Evolutionary conservation across 805 yeast species (phyloP).

Genomic region (Kodamaea nitidulidarum): DNA sequence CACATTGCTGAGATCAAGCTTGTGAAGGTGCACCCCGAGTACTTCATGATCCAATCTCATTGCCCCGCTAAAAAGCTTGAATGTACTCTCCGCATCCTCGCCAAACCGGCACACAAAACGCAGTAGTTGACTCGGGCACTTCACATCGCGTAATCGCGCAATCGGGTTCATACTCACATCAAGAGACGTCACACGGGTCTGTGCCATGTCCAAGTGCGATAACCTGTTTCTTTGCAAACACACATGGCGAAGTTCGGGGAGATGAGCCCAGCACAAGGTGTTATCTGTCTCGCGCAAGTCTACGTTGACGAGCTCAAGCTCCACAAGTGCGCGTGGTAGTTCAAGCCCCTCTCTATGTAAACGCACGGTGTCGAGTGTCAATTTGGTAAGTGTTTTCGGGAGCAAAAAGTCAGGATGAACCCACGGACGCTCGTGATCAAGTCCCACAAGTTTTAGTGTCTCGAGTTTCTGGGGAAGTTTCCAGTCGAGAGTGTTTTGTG

Average conservation of each 20-base stretch:
- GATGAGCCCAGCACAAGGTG: not conserved
- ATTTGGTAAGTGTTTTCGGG: slow-evolving; percentile 1
- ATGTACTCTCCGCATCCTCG: not conserved
- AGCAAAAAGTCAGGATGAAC: slow-evolving; percentile 1
- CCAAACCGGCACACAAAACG: not conserved
- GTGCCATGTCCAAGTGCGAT: slow-evolving; percentile 1
- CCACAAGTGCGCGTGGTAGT: not conserved
- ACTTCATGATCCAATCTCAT: slow-evolving; percentile 3
- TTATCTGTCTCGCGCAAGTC: not conserved
- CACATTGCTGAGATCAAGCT: slow-evolving; percentile 6
- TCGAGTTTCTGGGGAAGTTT: slow-evolving; percentile 1
- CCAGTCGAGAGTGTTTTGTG: slow-evolving; percentile 4
- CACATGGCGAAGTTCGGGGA: slow-evolving; percentile 2
- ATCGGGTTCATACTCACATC: slow-evolving; percentile 4
- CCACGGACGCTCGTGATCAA: slow-evolving; percentile 4
- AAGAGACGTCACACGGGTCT: slow-evolving; percentile 1
- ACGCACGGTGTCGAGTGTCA: slow-evolving; percentile 2
- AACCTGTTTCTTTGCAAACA: slow-evolving; percentile 2
- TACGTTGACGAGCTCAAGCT: not conserved
- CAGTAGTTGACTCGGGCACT: slow-evolving; percentile 1
- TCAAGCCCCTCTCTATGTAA: not conserved
- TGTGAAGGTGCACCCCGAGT: slow-evolving; percentile 4
- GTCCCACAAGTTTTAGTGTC: not conserved
- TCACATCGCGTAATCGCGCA: slow-evolving; percentile 3
- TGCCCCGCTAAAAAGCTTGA: slow-evolving; percentile 4